Conservation (phyloP, 805 yeast genomes). For the Candida golubevii region DNA sequence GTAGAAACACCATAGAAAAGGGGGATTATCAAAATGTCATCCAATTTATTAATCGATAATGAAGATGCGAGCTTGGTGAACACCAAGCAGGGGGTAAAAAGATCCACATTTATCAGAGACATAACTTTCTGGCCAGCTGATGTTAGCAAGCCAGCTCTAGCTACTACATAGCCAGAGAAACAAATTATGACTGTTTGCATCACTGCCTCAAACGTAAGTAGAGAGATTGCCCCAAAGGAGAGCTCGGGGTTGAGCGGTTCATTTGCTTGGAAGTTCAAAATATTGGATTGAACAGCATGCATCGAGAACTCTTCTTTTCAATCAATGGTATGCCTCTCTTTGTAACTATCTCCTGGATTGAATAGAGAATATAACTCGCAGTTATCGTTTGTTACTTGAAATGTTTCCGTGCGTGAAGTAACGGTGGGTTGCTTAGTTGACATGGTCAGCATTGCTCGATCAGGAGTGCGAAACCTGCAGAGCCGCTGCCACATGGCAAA, state of each 20-base stretch:
- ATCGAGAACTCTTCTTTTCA: background rate
- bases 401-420: too few relatives aligned
- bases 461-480: too few relatives aligned
- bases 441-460: too few relatives aligned
- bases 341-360: too few relatives aligned
- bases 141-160: slow-evolving; percentile 64
- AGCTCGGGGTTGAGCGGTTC: slow-evolving; percentile 21
- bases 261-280: slow-evolving; percentile 1
- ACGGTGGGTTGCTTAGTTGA: too few relatives aligned
- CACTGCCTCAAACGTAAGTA: slow-evolving; percentile 86
- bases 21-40: slow-evolving; percentile 82
- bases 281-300: slow-evolving; percentile 1
- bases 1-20: slow-evolving; percentile 81
- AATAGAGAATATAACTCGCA: too few relatives aligned
- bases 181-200: slow-evolving; percentile 85
- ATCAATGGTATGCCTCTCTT: background rate
- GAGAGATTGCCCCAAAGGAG: slow-evolving; percentile 45
- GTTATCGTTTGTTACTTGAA: too few relatives aligned
- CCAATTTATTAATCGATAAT: slow-evolving; percentile 67
- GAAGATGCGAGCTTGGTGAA: slow-evolving; percentile 72
- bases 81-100: slow-evolving; percentile 93
- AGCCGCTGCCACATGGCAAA: too few relatives aligned
- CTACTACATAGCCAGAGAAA: slow-evolving; percentile 80
- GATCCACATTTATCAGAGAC: slow-evolving; percentile 76
- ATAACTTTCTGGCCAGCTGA: slow-evolving; percentile 73